Evolutionary conservation across 495 filamentous ascomycete species (phyloP).

Genomic region (Trichoderma gamsii): DNA sequence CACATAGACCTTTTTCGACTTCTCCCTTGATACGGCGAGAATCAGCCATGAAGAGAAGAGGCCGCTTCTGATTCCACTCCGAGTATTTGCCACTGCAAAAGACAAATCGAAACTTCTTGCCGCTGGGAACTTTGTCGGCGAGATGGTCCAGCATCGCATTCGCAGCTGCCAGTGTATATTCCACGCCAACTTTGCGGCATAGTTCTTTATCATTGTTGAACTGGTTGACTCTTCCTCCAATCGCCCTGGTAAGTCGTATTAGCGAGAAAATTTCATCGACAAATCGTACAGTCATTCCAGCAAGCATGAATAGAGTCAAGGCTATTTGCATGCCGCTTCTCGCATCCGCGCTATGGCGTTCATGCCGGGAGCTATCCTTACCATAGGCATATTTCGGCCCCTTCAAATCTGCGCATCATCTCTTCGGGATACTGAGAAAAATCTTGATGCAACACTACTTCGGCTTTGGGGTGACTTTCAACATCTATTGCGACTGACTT

Average conservation of each 20-base stretch:
- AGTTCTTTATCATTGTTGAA: conserved; percentile 28
- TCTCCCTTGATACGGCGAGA: conserved; percentile 41
- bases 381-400: conserved; percentile 51
- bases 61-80: conserved; percentile 42
- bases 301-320: not conserved
- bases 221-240: conserved; percentile 26
- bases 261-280: not conserved
- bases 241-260: conserved; percentile 21
- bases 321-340: conserved; percentile 5
- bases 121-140: conserved; percentile 21
- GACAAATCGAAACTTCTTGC: conserved; percentile 44
- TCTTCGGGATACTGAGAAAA: conserved; percentile 38
- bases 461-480: conserved; percentile 35
- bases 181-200: conserved; percentile 33
- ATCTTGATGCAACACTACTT: conserved; percentile 39
- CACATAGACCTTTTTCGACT: conserved; percentile 35
- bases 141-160: conserved; percentile 31
- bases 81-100: conserved; percentile 44
- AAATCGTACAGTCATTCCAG: not conserved
- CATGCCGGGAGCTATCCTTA: conserved; percentile 18
- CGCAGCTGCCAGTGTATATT: conserved; percentile 40
- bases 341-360: conserved; percentile 15
- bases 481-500: conserved; percentile 28
- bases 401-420: conserved; percentile 36
- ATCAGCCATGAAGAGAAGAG: conserved; percentile 37